Percentiles rank a stretch among this genome's conserved stretches.
Conservation (phyloP, 805 yeast species). For the Candida corydali region DNA sequence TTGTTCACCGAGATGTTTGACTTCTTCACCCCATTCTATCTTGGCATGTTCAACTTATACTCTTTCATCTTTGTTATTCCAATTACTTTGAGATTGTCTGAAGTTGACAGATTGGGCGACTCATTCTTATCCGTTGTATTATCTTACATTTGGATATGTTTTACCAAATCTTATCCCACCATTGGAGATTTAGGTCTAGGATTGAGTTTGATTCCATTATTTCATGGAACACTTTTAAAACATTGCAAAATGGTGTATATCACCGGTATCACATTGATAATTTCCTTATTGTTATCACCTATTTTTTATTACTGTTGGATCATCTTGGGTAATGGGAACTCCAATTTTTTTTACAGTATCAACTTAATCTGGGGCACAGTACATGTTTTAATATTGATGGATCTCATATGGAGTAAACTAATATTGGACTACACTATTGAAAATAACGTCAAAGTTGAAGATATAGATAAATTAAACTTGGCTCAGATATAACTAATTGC, state of each 20-base stretch:
- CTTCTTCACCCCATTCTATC: slow-evolving; percentile 77
- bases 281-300: slow-evolving; percentile 68
- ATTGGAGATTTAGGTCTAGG: slow-evolving; percentile 64
- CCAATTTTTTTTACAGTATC: slow-evolving; percentile 94
- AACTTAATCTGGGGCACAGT: slow-evolving; percentile 76
- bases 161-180: slow-evolving; percentile 83
- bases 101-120: slow-evolving; percentile 26
- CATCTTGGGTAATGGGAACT: slow-evolving; percentile 88
- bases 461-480: slow-evolving; percentile 11
- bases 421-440: slow-evolving; percentile 54
- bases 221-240: slow-evolving; percentile 46
- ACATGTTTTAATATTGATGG: slow-evolving; percentile 63
- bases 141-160: slow-evolving; percentile 42
- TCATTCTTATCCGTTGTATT: slow-evolving; percentile 54
- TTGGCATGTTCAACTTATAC: slow-evolving; percentile 78
- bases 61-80: slow-evolving; percentile 67
- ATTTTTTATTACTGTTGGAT: slow-evolving; percentile 94
- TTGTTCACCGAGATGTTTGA: slow-evolving; percentile 94
- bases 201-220: slow-evolving; percentile 34
- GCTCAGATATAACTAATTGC: slow-evolving; percentile 13
- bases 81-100: slow-evolving; percentile 60
- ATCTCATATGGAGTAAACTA: slow-evolving; percentile 77
- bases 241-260: slow-evolving; percentile 44
- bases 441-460: slow-evolving; percentile 27
- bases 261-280: slow-evolving; percentile 44